A percentile compares a stretch with the other conserved stretches of the same genome.
Conservation (phyloP, 2,329 filamentous ascomycete genomes). For the Bimuria novae-zelandiae region DNA sequence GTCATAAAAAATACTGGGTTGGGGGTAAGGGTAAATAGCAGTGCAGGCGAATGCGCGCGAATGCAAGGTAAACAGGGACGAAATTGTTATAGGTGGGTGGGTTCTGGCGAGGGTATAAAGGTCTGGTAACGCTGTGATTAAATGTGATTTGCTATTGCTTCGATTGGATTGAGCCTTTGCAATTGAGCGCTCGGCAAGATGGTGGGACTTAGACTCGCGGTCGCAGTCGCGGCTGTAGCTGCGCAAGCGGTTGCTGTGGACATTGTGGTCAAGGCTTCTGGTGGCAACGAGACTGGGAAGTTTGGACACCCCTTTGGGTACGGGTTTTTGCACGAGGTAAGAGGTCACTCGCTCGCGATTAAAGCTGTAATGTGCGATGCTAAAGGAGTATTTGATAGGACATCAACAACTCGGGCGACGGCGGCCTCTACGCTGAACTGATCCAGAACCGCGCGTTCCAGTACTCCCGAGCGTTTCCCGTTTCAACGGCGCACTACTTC, state of each 20-base stretch:
- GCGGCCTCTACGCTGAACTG: constrained; percentile 73
- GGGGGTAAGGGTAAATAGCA: no score
- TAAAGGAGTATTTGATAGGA: constrained; percentile 16
- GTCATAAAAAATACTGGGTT: no score
- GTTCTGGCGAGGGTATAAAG: no score
- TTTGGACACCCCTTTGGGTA: constrained; percentile 37
- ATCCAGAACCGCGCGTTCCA: constrained; percentile 75
- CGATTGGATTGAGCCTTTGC: neutral
- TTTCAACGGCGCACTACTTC: constrained; percentile 34
- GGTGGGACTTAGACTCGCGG: neutral
- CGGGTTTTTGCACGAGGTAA: constrained; percentile 38
- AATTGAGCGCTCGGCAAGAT: constrained; percentile 5
- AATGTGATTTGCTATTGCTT: no score
- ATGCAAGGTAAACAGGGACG: no score
- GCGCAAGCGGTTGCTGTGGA: constrained; percentile 30
- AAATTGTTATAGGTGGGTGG: no score
- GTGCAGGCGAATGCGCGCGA: no score
- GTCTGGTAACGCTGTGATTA: no score
- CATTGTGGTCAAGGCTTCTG: constrained; percentile 30
- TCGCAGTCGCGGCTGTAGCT: constrained; percentile 25
- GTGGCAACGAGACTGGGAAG: constrained; percentile 35
- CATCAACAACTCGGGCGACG: constrained; percentile 72
- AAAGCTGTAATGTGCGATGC: neutral
- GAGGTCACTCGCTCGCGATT: neutral
- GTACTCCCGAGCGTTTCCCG: constrained; percentile 38